Percentiles rank a stretch among this genome's conserved stretches.
Conservation (phyloP, 495 filamentous ascomycete species). For the Trichoderma reesei region DNA sequence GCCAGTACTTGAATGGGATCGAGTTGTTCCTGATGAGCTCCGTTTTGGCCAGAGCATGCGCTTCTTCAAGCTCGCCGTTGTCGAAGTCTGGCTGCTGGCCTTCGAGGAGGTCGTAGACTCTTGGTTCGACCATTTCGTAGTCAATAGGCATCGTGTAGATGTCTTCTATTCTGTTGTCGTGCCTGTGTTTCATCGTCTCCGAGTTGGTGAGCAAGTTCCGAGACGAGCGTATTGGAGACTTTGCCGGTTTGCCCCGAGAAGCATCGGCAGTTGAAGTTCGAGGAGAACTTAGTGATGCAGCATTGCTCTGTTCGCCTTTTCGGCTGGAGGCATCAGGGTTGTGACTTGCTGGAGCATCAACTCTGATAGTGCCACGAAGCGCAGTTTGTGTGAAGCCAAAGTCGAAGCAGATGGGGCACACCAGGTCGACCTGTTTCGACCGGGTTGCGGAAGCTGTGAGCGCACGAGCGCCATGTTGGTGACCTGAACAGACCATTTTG, state of each 20-base stretch:
- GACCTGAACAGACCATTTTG: not conserved
- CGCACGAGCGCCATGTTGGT: not conserved
- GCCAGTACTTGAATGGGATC: not conserved
- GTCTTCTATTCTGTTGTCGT: not conserved
- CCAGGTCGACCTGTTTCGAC: not conserved
- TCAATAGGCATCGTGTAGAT: conserved; percentile 1
- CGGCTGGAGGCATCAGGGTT: not conserved
- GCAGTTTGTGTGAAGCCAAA: conserved; percentile 8
- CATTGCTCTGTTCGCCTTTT: not conserved
- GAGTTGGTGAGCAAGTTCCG: not conserved
- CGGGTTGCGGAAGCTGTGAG: not conserved
- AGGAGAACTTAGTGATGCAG: not conserved
- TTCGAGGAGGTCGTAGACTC: not conserved
- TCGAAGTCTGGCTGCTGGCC: not conserved
- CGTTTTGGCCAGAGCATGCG: not conserved
- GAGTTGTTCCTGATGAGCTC: not conserved
- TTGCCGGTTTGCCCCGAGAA: not conserved
- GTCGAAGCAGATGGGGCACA: conserved; percentile 2
- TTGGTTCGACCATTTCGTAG: not conserved
- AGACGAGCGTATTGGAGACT: not conserved
- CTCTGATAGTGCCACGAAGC: not conserved
- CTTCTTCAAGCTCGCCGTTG: not conserved
- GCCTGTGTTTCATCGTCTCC: not conserved
- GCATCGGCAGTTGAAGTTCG: not conserved
- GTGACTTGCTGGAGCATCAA: not conserved